Evolutionary conservation across 352 stramenopile species (phyloP), one percentile per base, ranked within the genome.

Genomic region (Globisporangium splendens): DNA sequence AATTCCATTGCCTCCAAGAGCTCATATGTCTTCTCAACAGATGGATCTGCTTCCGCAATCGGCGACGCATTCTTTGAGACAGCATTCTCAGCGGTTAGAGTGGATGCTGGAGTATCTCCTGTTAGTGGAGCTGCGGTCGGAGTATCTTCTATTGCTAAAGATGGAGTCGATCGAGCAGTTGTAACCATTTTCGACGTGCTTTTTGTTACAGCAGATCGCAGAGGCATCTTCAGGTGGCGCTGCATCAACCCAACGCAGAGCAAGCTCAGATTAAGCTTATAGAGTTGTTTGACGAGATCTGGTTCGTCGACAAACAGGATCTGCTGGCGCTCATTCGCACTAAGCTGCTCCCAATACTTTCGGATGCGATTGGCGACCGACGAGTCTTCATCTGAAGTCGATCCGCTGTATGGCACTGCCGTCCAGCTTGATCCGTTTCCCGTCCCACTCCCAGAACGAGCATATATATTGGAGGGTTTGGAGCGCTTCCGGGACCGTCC

Each of bases 1-100:
- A 94, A 94, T 63, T 94, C 85, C 85, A 94, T 94, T 13, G 82
- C 85, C 65, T 94, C 85, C 33, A 94, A 75, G 50, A 94, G 68
- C 61, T 92, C 85, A 50, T 92, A 94, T 24, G 82, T 87, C 47
- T 86, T 85, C 54, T 94, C 43, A 39, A 21, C 12, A 2, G 13
- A 5, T 17, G 28, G 35, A 8, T 56, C 46, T 15, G 35, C 17
- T 48, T 59, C 41, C 14, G 28, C 7, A 35, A 35, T 35, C 7
- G 28, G 5, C 7, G 28, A 35, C 5, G 28, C 7, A 10, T 10
- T 35, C 28, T 35, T 35, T 35, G 28, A 35, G 28, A 35, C 28
- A 6, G 28, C 3, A 35, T 35, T 35, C 3, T 35, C 28, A 35
- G 28, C 5, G 28, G 7, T 35, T 35, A 10, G 28, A 35, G 28